Evolutionary conservation across 352 stramenopile genomes (phyloP).

Genomic region (Phytophthora citrophthora): DNA sequence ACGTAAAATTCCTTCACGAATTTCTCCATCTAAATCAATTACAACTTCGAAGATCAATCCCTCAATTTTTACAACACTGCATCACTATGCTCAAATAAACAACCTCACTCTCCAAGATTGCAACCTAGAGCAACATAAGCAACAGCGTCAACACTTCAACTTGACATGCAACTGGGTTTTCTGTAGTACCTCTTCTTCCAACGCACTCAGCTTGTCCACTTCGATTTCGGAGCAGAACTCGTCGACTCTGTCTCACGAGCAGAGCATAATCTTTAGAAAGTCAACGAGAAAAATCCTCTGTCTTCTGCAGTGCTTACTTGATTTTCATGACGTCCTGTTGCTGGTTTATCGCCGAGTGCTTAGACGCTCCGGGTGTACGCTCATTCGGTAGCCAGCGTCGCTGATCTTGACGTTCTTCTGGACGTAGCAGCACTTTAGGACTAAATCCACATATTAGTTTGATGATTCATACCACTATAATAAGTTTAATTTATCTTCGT

Average conservation of each 20-base stretch:
- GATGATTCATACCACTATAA: no score
- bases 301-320: conserved; percentile 9
- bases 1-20: conserved; percentile 75
- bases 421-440: conserved; percentile 29
- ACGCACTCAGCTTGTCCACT: conserved; percentile 31
- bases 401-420: conserved; percentile 19
- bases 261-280: conserved; percentile 3
- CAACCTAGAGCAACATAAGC: conserved; percentile 14
- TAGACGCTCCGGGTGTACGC: conserved; percentile 53
- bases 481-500: neutral
- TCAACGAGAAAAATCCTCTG: neutral
- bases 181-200: conserved; percentile 52
- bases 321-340: conserved; percentile 36
- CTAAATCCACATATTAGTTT: neutral
- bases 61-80: neutral
- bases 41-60: neutral
- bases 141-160: neutral
- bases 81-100: neutral
- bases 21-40: conserved; percentile 47
- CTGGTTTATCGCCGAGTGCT: conserved; percentile 42
- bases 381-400: conserved; percentile 63
- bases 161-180: conserved; percentile 6
- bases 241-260: no score
- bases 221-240: conserved; percentile 41
- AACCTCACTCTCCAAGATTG: conserved; percentile 32